These are phyloP conservation scores for Solanum piurae DNA, from an alignment of 257 asterid species.

Conservation along the genomic window DNA sequence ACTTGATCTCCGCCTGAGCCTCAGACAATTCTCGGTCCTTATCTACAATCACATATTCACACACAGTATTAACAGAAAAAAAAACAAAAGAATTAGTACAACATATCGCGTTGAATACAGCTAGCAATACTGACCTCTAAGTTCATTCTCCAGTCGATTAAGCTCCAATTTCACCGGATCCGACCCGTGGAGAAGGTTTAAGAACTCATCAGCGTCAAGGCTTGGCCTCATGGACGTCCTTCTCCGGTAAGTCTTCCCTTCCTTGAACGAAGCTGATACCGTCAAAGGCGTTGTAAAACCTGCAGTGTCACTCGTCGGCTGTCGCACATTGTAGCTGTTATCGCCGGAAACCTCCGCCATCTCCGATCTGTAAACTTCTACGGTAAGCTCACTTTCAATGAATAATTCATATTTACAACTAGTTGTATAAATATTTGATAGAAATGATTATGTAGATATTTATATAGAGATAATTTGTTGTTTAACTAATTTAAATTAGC, in stretches of 20 bases:
- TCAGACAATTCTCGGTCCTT: slow-evolving; percentile 80
- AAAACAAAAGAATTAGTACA: background rate
- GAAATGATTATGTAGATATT: background rate
- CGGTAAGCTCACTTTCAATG: background rate
- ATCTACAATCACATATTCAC: slow-evolving; percentile 27
- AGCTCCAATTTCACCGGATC: slow-evolving; percentile 99
- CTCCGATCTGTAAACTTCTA: slow-evolving; percentile 18
- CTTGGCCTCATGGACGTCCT: slow-evolving; percentile 83
- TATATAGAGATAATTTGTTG: background rate
- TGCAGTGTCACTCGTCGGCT: slow-evolving; percentile 3
- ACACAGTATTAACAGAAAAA: background rate
- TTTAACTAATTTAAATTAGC: background rate
- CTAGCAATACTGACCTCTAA: slow-evolving; percentile 69
- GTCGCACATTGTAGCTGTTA: slow-evolving; percentile 35
- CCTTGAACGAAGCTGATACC: slow-evolving; percentile 74
- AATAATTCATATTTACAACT: background rate
- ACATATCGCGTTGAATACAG: slow-evolving; percentile 54
- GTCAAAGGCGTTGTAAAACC: slow-evolving; percentile 27
- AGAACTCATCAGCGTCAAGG: slow-evolving; percentile 83
- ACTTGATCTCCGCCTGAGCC: slow-evolving; percentile 79
- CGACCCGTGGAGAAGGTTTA: slow-evolving; percentile 93
- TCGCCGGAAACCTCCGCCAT: slow-evolving; percentile 79
- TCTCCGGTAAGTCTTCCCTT: slow-evolving; percentile 48
- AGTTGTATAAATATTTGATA: background rate
- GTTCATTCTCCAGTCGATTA: slow-evolving; percentile 93